Percentiles rank a stretch among this genome's conserved stretches.
phyloP scores from a whole-genome alignment of 441 rosid genomes.

The Daphne laureola region DNA sequence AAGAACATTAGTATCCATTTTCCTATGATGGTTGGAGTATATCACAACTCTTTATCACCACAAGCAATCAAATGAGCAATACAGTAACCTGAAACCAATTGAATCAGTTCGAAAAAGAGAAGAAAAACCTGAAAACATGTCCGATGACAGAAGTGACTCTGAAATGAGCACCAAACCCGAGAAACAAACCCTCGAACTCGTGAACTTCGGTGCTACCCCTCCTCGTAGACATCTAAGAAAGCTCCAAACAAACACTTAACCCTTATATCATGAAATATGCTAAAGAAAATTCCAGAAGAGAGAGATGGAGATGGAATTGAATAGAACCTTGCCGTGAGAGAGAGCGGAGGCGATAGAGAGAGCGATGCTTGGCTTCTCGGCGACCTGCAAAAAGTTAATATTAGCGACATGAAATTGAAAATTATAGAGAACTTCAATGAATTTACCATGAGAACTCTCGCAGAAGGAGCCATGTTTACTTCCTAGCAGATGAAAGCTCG shows the following conservation, averaged over 20 bases:
- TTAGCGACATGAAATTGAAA: background rate
- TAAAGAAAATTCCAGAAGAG: background rate
- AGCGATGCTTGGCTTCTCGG: constrained; percentile 97
- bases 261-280: background rate
- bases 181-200: constrained; percentile 69
- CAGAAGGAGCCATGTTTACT: constrained; percentile 33
- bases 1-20: no score
- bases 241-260: background rate
- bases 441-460: constrained; percentile 57
- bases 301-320: background rate
- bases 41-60: no score
- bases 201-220: constrained; percentile 83
- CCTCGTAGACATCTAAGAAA: constrained; percentile 61
- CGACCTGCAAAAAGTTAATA: constrained; percentile 44
- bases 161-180: constrained; percentile 43
- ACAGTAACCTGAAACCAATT: background rate
- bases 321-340: constrained; percentile 57
- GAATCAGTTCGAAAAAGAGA: constrained; percentile 2
- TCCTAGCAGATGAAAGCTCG: background rate
- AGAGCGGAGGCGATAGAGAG: constrained; percentile 74
- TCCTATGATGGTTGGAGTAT: no score
- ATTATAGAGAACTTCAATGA: background rate
- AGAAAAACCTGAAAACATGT: constrained; percentile 81
- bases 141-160: constrained; percentile 88
- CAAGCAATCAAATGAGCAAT: background rate